A percentile compares a stretch with the other conserved stretches of the same genome.
phyloP scores from a whole-genome alignment of 768 basidiomycete species.

The Pleurotus salmoneostramineus region DNA sequence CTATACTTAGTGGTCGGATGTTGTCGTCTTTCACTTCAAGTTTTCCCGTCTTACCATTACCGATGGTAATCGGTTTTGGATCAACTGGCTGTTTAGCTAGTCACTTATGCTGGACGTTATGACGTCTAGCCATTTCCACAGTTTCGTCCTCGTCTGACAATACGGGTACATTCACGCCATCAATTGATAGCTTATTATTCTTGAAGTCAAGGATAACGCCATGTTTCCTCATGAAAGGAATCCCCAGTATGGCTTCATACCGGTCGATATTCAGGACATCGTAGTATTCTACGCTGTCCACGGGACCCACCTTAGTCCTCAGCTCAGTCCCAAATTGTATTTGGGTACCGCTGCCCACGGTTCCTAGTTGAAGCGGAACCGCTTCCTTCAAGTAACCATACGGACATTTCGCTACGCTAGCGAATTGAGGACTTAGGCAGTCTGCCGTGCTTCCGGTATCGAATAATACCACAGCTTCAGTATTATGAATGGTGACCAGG shows the following conservation, averaged over 20 bases:
- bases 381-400: slow-evolving; percentile 11
- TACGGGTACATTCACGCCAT: background rate
- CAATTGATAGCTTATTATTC: background rate
- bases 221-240: slow-evolving; percentile 24
- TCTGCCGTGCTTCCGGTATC: slow-evolving; percentile 13
- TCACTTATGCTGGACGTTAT: background rate
- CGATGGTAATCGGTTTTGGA: background rate
- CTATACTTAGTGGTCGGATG: background rate
- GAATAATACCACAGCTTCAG: slow-evolving; percentile 12
- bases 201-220: slow-evolving; percentile 20
- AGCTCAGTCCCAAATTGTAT: slow-evolving; percentile 23
- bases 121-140: background rate
- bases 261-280: slow-evolving; percentile 31
- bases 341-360: slow-evolving; percentile 21
- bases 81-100: background rate
- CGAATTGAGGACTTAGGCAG: slow-evolving; percentile 18
- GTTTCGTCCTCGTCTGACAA: background rate
- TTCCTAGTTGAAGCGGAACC: slow-evolving; percentile 25
- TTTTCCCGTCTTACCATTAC: background rate
- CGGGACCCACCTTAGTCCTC: slow-evolving; percentile 3
- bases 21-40: background rate
- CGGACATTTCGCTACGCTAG: slow-evolving; percentile 7
- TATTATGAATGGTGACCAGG: background rate
- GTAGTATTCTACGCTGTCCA: slow-evolving; percentile 15
- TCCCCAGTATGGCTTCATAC: slow-evolving; percentile 32